Evolutionary conservation across 2,329 filamentous ascomycete species (phyloP), one percentile per base, ranked within the genome.

Genomic region (Fusarium aywerte): DNA sequence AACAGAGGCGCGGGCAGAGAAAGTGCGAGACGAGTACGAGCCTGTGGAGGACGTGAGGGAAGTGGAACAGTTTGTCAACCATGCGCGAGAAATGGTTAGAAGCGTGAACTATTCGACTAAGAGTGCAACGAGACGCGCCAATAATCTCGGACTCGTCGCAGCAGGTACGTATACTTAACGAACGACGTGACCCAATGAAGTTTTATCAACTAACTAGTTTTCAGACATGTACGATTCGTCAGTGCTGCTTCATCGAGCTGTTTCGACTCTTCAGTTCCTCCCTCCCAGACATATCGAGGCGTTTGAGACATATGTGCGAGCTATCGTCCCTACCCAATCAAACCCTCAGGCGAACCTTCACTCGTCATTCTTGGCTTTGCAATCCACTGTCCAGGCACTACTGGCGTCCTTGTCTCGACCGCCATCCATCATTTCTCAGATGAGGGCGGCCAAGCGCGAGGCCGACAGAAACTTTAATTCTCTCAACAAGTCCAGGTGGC

Each of bases 31-130:
- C 62, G 96, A 99, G 75, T 92, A 92, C 72, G 89, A 92, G 66
- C 94, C 96, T 1, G 84, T 97, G 18, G 87, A 91, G 64, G 92
- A 96, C 67, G 87, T 95, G 45, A 87, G 89, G 27, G 95, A 97
- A 78, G 93, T 97, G 4, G 95, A 98, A 74, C 90, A 96, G 71
- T 97, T 99, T 77, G 90, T 97, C 52, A 90, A 93, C 51, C 92
- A 97, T 75, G 95, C 95, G 20, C 88, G 93, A 71, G 95, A 98
- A 55, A 94, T 93, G 78, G 90, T 99, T 36, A 89, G 93, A 49
- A 89, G 90, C 66, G 88, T 98, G 61, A 94, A 94, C 73, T 89
- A 91, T 72, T 90, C 92, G 54, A 95, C 92, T 1, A 92, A 92
- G 77, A 92, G 89, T 70, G 88, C 96, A 50, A 90, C 96, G 36